Evolutionary conservation across 2,329 filamentous ascomycete species (phyloP).

Genomic region (Chaetomiaceae sp.): DNA sequence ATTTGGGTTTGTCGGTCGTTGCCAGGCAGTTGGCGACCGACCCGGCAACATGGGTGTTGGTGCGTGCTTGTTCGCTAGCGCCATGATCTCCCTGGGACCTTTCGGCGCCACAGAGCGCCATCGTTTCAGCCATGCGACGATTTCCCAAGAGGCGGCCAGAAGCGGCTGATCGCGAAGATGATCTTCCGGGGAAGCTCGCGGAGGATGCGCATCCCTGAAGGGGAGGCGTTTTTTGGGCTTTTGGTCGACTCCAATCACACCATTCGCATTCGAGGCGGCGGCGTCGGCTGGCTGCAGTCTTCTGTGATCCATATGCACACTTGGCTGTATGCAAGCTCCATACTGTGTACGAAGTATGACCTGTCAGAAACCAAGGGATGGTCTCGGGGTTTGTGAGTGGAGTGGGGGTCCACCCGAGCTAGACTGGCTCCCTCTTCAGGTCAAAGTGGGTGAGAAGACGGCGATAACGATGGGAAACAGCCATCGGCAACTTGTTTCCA

Average conservation of each 20-base stretch:
- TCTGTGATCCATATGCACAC: too few species aligned
- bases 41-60: slow-evolving; percentile 16
- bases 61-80: slow-evolving; percentile 12
- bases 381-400: too few species aligned
- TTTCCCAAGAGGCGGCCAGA: slow-evolving; percentile 9
- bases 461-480: too few species aligned
- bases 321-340: too few species aligned
- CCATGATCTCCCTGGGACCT: slow-evolving; percentile 19
- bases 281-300: too few species aligned
- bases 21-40: slow-evolving; percentile 1
- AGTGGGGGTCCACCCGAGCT: too few species aligned
- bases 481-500: too few species aligned
- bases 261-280: not conserved
- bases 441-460: too few species aligned
- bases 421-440: too few species aligned
- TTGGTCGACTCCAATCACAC: not conserved
- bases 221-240: not conserved
- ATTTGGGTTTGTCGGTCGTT: too few species aligned
- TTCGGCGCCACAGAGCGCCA: slow-evolving; percentile 23
- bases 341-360: too few species aligned
- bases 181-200: slow-evolving; percentile 15
- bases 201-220: not conserved
- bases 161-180: slow-evolving; percentile 17
- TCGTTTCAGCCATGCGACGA: slow-evolving; percentile 22
- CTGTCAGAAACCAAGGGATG: too few species aligned